These are phyloP conservation scores for Allium cepa DNA, from an alignment of 106 monocot species.

Conservation along the genomic window DNA sequence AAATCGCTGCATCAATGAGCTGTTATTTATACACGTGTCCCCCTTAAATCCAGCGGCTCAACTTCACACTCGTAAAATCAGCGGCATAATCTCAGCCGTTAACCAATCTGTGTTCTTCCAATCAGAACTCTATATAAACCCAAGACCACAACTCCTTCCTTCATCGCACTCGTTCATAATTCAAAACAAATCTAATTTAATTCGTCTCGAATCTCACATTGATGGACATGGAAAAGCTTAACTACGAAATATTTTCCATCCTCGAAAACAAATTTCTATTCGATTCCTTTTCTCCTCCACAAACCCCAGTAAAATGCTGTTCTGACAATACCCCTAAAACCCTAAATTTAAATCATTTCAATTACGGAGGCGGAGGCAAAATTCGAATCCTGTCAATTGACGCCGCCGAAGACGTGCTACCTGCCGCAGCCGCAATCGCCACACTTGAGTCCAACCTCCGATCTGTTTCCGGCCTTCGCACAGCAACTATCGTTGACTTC, in stretches of 20 bases:
- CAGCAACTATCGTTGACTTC: constrained; percentile 47
- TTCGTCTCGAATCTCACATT: too few relatives aligned
- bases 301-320: background rate
- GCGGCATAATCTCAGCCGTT: too few relatives aligned
- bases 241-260: constrained; percentile 68
- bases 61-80: too few relatives aligned
- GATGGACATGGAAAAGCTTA: constrained; percentile 48
- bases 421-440: constrained; percentile 45
- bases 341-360: too few relatives aligned
- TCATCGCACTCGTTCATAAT: too few relatives aligned
- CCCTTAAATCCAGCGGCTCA: too few relatives aligned
- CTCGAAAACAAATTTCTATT: constrained; percentile 57
- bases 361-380: constrained; percentile 9
- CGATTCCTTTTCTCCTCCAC: constrained; percentile 2
- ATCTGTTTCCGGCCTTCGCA: constrained; percentile 25
- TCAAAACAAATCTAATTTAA: too few relatives aligned
- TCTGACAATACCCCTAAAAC: background rate
- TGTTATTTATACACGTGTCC: too few relatives aligned
- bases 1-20: too few relatives aligned
- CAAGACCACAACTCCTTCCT: too few relatives aligned
- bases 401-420: constrained; percentile 12
- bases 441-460: constrained; percentile 46
- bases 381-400: constrained; percentile 76
- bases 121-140: too few relatives aligned
- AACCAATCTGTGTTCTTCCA: too few relatives aligned